phyloP scores from a whole-genome alignment of 495 filamentous ascomycete genomes.

The Lasiosphaeriaceae sp. region DNA sequence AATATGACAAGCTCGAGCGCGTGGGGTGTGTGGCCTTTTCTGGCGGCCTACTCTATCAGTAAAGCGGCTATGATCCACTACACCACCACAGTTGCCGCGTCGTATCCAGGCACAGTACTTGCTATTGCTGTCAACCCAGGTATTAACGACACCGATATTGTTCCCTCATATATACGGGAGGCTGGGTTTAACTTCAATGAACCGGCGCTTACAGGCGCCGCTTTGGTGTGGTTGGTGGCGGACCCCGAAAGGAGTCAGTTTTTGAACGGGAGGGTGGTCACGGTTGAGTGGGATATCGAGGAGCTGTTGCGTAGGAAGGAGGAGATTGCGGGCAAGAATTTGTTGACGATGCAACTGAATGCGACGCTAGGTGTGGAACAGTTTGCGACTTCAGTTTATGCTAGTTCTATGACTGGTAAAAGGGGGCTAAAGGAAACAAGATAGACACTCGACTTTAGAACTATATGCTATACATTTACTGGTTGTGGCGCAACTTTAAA shows the following conservation, averaged over 20 bases:
- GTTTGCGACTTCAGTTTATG: too few relatives aligned
- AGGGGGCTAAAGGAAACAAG: too few relatives aligned
- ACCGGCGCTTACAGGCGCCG: too few relatives aligned
- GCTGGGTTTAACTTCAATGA: too few relatives aligned
- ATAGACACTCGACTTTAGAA: too few relatives aligned
- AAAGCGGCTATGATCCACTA: slow-evolving; percentile 9
- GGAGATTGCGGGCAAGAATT: slow-evolving; percentile 7
- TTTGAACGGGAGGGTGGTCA: too few relatives aligned
- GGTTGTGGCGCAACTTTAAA: too few relatives aligned
- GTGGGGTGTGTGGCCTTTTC: slow-evolving; percentile 8
- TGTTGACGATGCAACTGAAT: slow-evolving; percentile 8
- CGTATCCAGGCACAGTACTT: slow-evolving; percentile 6
- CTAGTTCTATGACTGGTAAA: too few relatives aligned
- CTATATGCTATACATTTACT: too few relatives aligned
- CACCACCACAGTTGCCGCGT: slow-evolving; percentile 6
- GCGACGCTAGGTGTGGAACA: background rate
- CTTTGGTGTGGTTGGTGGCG: too few relatives aligned
- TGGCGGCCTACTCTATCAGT: slow-evolving; percentile 5
- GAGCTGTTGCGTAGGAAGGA: slow-evolving; percentile 3
- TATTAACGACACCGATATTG: slow-evolving; percentile 2
- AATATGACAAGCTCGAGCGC: background rate
- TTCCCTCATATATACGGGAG: too few relatives aligned
- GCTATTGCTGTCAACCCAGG: slow-evolving; percentile 5
- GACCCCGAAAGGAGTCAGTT: too few relatives aligned
- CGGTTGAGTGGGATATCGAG: background rate